Conservation (phyloP, 2,329 filamentous ascomycete genomes). For the Aspergillus texensis region DNA sequence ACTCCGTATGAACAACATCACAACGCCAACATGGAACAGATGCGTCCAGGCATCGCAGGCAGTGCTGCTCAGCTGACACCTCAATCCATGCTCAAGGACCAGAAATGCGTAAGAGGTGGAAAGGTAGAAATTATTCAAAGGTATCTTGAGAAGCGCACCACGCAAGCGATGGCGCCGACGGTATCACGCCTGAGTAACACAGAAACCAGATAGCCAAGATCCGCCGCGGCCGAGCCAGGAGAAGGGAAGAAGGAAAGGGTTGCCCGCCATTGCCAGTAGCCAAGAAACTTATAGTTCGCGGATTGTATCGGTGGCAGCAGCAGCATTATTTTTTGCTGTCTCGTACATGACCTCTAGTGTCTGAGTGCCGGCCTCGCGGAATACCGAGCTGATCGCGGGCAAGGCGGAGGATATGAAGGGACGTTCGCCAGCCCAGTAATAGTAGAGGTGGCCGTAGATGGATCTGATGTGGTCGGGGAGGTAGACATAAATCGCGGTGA, state of each 20-base stretch:
- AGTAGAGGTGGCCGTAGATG: conserved; percentile 83
- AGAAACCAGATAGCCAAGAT: not conserved
- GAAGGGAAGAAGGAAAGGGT: not conserved
- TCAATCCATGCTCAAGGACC: not conserved
- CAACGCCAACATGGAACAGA: conserved; percentile 9
- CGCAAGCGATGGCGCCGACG: not conserved
- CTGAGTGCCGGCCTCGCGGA: conserved; percentile 33
- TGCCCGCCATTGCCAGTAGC: not conserved
- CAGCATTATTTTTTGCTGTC: conserved; percentile 49
- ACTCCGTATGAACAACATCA: conserved; percentile 17
- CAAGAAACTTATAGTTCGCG: conserved; percentile 33
- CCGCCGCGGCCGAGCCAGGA: not conserved
- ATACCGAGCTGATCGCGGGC: conserved; percentile 36
- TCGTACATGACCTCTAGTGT: conserved; percentile 52
- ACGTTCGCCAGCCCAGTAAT: conserved; percentile 85
- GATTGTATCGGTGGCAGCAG: conserved; percentile 36
- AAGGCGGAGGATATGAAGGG: conserved; percentile 39
- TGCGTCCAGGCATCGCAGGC: not conserved
- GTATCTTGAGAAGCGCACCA: not conserved
- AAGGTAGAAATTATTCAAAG: not conserved
- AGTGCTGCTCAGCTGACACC: not conserved
- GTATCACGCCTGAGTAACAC: not conserved
- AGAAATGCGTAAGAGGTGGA: not conserved
- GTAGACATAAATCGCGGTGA: conserved; percentile 87
- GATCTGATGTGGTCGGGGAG: conserved; percentile 87